Conservation (phyloP, 495 filamentous ascomycete species). For the Podospora didyma region DNA sequence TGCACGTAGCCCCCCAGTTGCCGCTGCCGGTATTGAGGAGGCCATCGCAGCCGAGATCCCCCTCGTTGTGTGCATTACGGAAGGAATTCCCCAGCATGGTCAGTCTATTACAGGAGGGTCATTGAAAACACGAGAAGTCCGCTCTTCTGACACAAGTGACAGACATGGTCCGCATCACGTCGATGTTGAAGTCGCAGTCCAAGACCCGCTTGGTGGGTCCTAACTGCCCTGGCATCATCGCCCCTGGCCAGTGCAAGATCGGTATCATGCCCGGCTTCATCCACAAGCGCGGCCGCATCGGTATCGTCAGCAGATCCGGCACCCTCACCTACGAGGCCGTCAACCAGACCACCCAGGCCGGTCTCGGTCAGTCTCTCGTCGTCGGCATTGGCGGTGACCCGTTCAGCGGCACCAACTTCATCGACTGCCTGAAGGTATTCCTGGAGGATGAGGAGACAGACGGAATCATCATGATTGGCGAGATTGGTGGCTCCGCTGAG, state of each 20-base stretch:
- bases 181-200: slow-evolving; percentile 94
- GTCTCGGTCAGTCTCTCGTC: slow-evolving; percentile 94
- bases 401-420: slow-evolving; percentile 99
- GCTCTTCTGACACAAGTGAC: slow-evolving; percentile 13
- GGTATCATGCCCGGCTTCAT: slow-evolving; percentile 99
- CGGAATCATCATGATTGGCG: slow-evolving; percentile 99
- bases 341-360: slow-evolving; percentile 97
- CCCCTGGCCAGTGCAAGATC: slow-evolving; percentile 98
- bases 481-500: slow-evolving; percentile 96
- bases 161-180: slow-evolving; percentile 99
- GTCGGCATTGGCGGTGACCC: slow-evolving; percentile 98
- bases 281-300: slow-evolving; percentile 97
- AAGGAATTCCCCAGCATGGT: slow-evolving; percentile 97
- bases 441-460: slow-evolving; percentile 94
- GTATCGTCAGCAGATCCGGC: slow-evolving; percentile 96
- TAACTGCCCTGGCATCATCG: slow-evolving; percentile 99
- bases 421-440: slow-evolving; percentile 97
- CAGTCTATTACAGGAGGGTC: slow-evolving; percentile 24
- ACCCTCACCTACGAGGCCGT: slow-evolving; percentile 99
- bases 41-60: slow-evolving; percentile 88
- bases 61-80: slow-evolving; percentile 95
- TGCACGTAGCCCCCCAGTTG: slow-evolving; percentile 73
- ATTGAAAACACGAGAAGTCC: neutral
- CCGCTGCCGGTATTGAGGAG: slow-evolving; percentile 94
- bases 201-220: slow-evolving; percentile 96